A percentile compares a stretch with the other conserved stretches of the same genome.
These are phyloP conservation scores for Chrysopogon serrulatus DNA, from an alignment of 176 grass and related monocot species.

Conservation along the genomic window DNA sequence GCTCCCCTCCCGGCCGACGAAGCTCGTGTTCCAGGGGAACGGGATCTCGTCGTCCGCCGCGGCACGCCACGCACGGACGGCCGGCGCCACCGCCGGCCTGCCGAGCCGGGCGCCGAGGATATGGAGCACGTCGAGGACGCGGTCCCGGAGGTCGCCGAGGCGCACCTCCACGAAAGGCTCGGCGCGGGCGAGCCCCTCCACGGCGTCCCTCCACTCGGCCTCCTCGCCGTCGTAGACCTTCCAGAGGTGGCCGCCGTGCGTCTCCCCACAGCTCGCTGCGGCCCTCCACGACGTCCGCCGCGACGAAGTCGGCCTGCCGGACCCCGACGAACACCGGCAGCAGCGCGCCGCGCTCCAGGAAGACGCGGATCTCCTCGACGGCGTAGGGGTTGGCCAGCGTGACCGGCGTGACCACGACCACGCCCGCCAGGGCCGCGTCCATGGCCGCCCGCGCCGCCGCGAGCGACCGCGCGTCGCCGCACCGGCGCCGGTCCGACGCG, in stretches of 20 bases:
- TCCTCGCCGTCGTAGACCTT: conserved; percentile 29
- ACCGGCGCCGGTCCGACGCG: conserved; percentile 7
- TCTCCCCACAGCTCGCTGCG: conserved; percentile 44
- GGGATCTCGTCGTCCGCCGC: conserved; percentile 36
- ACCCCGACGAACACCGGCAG: conserved; percentile 48
- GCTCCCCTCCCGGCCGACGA: conserved; percentile 49
- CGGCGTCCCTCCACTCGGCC: conserved; percentile 32
- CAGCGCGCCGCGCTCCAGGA: conserved; percentile 23
- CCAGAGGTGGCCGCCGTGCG: conserved; percentile 41
- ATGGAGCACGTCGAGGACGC: conserved; percentile 37
- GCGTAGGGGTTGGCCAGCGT: conserved; percentile 38
- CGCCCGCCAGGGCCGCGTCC: conserved; percentile 20
- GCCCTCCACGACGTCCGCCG: conserved; percentile 23
- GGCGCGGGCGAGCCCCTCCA: conserved; percentile 20
- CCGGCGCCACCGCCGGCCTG: conserved; percentile 4
- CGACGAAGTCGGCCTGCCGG: conserved; percentile 19
- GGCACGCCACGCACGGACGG: conserved; percentile 31
- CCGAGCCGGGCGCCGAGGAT: conserved; percentile 39
- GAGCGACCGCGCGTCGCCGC: conserved; percentile 22
- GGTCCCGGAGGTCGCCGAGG: conserved; percentile 14
- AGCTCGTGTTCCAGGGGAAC: conserved; percentile 30
- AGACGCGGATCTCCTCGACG: conserved; percentile 53
- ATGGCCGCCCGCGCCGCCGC: conserved; percentile 23
- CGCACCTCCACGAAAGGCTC: conserved; percentile 15
- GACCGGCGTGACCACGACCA: conserved; percentile 32